Evolutionary conservation across 495 filamentous ascomycete species (phyloP), one percentile per base, ranked within the genome.

Genomic region (Annulohypoxylon stygium): DNA sequence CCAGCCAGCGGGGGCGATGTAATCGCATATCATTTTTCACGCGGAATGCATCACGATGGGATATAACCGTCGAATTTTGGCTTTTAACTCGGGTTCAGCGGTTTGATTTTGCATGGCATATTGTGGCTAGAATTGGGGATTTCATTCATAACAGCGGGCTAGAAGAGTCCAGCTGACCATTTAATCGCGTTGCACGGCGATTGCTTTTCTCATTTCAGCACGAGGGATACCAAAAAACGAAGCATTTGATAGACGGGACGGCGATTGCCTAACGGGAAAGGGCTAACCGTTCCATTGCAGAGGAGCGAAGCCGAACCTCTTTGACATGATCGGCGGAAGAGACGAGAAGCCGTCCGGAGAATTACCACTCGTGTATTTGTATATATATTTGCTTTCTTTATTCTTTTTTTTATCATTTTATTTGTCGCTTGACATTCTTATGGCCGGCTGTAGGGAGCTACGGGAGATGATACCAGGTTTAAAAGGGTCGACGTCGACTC

Each of bases 1-100:
- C 78, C 67, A 70, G 18, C 72, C 77, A 36, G 54, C 69, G 25
- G 77, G 77, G 18, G 70, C 72, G 43, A 79, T 79, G 75, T 79
- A 69, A 54, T 48, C 2, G 41, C 43, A 4, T 36, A 36, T 58
- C 48, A 43, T 11, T 65, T 61, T 50, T 53, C 36, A 30, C 55
- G 61, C 47, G 73, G 36, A 45, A 57, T 58, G 61, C 59, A 50
- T 75, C 51, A 65, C 53, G 65, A 71, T 63, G 51, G 34, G 68
- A 8, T 37, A 14, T 39, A 50, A 34, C 30, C 70, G 58, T 68
- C 39, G 7, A n/a, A n/a, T 64, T 69, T 47, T 43, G 50, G 39
- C 61, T 23, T 61, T 58, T 26, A 10, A 55, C 45, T 67, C 11
- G 72, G 64, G 72, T 64, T 70, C 61, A 53, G 63, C 58, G 60